A percentile compares a stretch with the other conserved stretches of the same genome.
Evolutionary conservation across 208 protist species (phyloP).

Genomic region (Wallacemonas sp.): DNA sequence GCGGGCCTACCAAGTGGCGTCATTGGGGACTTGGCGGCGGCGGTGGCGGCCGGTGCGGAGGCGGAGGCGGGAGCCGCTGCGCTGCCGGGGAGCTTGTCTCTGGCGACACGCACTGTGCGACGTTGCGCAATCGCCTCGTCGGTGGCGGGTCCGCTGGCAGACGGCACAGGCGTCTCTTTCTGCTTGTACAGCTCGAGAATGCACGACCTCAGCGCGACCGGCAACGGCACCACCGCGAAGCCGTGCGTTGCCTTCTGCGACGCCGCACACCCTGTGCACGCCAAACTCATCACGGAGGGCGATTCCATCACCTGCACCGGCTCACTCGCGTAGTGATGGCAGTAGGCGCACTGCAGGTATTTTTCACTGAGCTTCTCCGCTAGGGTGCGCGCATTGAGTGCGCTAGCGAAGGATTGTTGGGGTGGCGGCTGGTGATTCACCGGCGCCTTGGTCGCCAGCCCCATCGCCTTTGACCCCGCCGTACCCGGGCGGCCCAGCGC

Average conservation of each 20-base stretch:
- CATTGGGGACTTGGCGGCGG: background rate
- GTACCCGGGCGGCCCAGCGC: background rate
- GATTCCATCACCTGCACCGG: conserved; percentile 44
- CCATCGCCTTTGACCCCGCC: background rate
- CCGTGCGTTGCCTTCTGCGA: conserved; percentile 22
- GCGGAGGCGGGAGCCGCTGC: background rate
- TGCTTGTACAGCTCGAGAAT: conserved; percentile 24
- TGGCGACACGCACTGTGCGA: conserved; percentile 27
- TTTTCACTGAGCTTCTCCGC: conserved; percentile 28
- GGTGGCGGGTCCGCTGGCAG: background rate
- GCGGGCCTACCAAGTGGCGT: background rate
- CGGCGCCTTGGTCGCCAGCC: background rate
- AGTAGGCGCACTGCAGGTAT: conserved; percentile 49
- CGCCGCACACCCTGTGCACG: conserved; percentile 48
- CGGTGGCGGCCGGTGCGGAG: background rate
- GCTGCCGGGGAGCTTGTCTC: background rate
- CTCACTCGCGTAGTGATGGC: conserved; percentile 39
- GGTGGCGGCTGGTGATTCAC: conserved; percentile 10
- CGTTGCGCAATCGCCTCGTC: conserved; percentile 25
- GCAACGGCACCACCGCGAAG: conserved; percentile 5
- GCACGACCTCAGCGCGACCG: background rate
- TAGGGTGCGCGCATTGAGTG: conserved; percentile 15
- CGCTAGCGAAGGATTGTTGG: conserved; percentile 3
- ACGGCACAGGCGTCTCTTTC: background rate
- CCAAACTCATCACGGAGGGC: conserved; percentile 18